A percentile compares a stretch with the other conserved stretches of the same genome.
These are phyloP conservation scores for Trichoderma sp. DNA, from an alignment of 2,329 filamentous ascomycete species.

Conservation along the genomic window DNA sequence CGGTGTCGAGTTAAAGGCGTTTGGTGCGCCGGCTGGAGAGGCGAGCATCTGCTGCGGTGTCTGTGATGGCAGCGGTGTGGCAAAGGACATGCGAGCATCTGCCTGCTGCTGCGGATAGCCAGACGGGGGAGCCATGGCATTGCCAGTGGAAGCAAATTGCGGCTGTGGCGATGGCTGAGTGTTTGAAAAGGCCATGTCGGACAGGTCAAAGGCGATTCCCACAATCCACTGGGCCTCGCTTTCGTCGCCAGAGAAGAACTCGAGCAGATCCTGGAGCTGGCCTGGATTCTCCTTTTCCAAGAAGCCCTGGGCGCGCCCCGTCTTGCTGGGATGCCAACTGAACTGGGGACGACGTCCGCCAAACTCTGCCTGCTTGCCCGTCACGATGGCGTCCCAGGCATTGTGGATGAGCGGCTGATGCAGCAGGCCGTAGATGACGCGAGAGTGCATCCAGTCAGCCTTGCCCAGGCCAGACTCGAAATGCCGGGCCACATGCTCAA, in stretches of 20 bases:
- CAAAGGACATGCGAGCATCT: slow-evolving; percentile 39
- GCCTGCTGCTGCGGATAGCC: slow-evolving; percentile 14
- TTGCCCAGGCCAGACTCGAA: slow-evolving; percentile 67
- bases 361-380: slow-evolving; percentile 59
- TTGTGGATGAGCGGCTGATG: slow-evolving; percentile 66
- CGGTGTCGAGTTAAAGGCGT: slow-evolving; percentile 31
- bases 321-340: slow-evolving; percentile 63
- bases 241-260: slow-evolving; percentile 64
- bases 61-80: slow-evolving; percentile 40
- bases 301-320: slow-evolving; percentile 60
- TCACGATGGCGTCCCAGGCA: slow-evolving; percentile 63
- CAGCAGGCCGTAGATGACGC: slow-evolving; percentile 68
- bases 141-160: slow-evolving; percentile 26
- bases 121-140: slow-evolving; percentile 13
- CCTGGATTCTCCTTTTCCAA: slow-evolving; percentile 66
- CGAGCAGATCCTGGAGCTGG: slow-evolving; percentile 66
- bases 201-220: slow-evolving; percentile 61
- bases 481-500: slow-evolving; percentile 70
- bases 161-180: slow-evolving; percentile 28
- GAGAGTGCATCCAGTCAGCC: slow-evolving; percentile 69
- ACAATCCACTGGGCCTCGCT: slow-evolving; percentile 62
- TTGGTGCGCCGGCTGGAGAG: slow-evolving; percentile 35
- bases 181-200: slow-evolving; percentile 50
- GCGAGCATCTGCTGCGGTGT: slow-evolving; percentile 30
- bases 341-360: slow-evolving; percentile 60